phyloP scores from a whole-genome alignment of 2,329 filamentous ascomycete species.

The Phialophora expanda region DNA sequence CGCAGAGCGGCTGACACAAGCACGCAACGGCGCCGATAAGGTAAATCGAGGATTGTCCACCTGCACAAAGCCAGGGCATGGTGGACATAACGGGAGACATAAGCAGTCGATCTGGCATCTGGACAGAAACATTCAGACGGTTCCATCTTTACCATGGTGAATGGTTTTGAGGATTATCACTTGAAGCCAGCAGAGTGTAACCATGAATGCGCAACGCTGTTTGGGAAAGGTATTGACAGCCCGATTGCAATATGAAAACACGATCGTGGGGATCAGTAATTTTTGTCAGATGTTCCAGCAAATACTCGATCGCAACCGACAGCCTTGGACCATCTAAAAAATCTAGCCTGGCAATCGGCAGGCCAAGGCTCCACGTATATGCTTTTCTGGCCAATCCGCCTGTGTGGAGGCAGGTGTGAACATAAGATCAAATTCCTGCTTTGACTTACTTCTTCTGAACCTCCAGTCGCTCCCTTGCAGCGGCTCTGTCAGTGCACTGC shows the following conservation, averaged over 20 bases:
- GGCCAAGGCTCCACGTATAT: background rate
- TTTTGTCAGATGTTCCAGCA: constrained; percentile 21
- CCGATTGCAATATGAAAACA: constrained; percentile 25
- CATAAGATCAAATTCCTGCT: constrained; percentile 13
- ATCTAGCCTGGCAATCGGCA: background rate
- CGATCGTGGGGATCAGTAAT: constrained; percentile 16
- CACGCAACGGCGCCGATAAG: constrained; percentile 14
- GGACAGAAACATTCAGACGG: background rate
- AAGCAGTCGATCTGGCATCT: constrained; percentile 28
- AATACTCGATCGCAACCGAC: constrained; percentile 23
- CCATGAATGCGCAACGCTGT: too few relatives aligned
- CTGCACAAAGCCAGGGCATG: constrained; percentile 9
- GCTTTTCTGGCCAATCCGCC: constrained; percentile 7
- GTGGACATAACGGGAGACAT: constrained; percentile 16
- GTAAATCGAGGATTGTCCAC: constrained; percentile 5
- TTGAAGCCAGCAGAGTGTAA: background rate
- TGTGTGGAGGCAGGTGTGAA: background rate
- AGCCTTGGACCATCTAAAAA: constrained; percentile 17
- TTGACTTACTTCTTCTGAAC: constrained; percentile 1
- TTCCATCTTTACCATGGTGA: background rate
- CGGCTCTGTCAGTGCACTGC: constrained; percentile 4
- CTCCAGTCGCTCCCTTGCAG: background rate
- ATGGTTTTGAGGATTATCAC: background rate
- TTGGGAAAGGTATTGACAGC: background rate
- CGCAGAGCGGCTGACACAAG: background rate